Base-by-base conservation (phyloP, 2,329 filamentous ascomycete species). In the Monosporascus sp. region DNA sequence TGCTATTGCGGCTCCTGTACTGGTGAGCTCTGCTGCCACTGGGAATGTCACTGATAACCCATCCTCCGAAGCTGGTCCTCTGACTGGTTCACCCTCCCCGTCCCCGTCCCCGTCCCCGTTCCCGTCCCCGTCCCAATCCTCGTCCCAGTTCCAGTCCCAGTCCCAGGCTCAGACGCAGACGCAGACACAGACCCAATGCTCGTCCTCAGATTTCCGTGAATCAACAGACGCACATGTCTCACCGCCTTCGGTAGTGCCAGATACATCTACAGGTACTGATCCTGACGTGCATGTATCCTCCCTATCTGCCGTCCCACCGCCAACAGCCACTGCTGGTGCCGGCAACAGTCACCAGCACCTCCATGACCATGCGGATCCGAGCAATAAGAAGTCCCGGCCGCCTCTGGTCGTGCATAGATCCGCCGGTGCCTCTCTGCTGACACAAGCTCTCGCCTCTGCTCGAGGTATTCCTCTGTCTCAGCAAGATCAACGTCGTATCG, bases 371-470 rank as follows among this genome's bases (percentile, higher is more conserved):
- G 70, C 60, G 56, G 70, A 72, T 60, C 68, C 67, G 59, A 58
- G 60, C 52, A 69, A 75, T 74, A 79, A 77, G 72, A 79, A 76
- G 70, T 59, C 73, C 56, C 69, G 74, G 63, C 69, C 69, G 58
- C 72, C 73, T 64, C 63, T 68, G 56, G 63, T 68, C 58, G 64
- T 68, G 58, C 70, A 72, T 59, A 72, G 72, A 65, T 71, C 75
- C 62, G 70, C 69, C 64, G 79, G 79, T 57, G 76, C 79, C 60
- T 83, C 80, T 54, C 67, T 83, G 61, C 73, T 83, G 68, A 76
- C 78, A 55, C 77, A 82, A 69, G 79, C 80, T 65, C 72, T 83
- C 66, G 79, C 79, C 65, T 80, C 78, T 69, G 80, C 79, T 64
- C 78, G 80, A 63, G 79, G 79, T 63, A 80, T 81, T 48, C 67